Conservation (phyloP, 441 rosid species). For the Cnidoscolus chayamansa region DNA sequence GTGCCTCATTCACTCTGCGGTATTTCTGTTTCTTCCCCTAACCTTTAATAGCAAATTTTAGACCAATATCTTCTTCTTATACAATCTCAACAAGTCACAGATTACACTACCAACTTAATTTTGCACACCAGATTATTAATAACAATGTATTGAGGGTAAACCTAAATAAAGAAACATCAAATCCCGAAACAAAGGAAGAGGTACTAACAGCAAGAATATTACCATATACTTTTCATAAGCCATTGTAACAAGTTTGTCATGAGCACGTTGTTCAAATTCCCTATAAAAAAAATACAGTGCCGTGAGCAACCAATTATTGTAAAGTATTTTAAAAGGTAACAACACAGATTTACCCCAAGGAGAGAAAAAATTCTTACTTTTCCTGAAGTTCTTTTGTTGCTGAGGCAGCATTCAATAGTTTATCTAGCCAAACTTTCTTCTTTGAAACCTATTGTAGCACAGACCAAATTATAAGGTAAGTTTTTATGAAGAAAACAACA, state of each 20-base stretch:
- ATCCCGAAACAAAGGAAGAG: neutral
- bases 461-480: constrained; percentile 16
- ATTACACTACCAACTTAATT: neutral
- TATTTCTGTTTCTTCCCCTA: constrained; percentile 9
- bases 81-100: neutral
- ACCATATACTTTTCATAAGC: constrained; percentile 90
- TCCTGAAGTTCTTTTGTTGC: constrained; percentile 64
- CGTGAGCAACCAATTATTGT: constrained; percentile 6
- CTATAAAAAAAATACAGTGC: constrained; percentile 37
- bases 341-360: constrained; percentile 8
- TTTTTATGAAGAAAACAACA: constrained; percentile 5
- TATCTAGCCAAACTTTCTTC: constrained; percentile 58
- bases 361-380: constrained; percentile 44
- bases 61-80: neutral
- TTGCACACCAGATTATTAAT: neutral
- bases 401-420: constrained; percentile 50
- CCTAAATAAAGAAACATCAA: neutral
- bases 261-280: constrained; percentile 69
- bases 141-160: neutral
- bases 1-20: neutral
- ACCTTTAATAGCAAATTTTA: neutral
- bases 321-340: constrained; percentile 20
- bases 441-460: constrained; percentile 50
- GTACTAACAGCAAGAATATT: constrained; percentile 25
- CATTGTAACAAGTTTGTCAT: constrained; percentile 73